Evolutionary conservation across 1,284 basidiomycete genomes (phyloP).

Genomic region (Cryptococcus sp.): DNA sequence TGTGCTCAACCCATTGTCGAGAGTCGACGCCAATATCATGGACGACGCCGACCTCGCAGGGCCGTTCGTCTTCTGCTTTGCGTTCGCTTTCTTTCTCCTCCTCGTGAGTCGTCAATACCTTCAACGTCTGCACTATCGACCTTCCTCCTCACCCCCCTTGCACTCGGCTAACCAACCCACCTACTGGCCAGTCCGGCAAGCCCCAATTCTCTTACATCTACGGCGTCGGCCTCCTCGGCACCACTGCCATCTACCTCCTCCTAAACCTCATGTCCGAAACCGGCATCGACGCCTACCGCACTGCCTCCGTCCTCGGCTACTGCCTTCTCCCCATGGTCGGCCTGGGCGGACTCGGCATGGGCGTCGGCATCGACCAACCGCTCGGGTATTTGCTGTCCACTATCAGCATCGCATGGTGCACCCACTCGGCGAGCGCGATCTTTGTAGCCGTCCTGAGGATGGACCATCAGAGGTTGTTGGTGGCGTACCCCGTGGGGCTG

Average conservation of each 20-base stretch:
- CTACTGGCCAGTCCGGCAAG: conserved; percentile 77
- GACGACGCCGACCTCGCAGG: conserved; percentile 98
- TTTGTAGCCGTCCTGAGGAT: conserved; percentile 90
- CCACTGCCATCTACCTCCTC: conserved; percentile 88
- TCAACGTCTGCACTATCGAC: too few relatives aligned
- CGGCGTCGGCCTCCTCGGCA: conserved; percentile 91
- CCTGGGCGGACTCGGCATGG: conserved; percentile 84
- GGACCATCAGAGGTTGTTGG: conserved; percentile 86
- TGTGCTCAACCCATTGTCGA: conserved; percentile 86
- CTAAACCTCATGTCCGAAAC: conserved; percentile 96
- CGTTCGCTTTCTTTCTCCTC: conserved; percentile 86
- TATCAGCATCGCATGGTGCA: conserved; percentile 88
- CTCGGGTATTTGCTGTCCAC: conserved; percentile 78
- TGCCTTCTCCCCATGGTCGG: conserved; percentile 96
- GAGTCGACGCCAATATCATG: conserved; percentile 93
- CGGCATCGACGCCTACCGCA: conserved; percentile 93
- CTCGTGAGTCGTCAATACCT: conserved; percentile 59
- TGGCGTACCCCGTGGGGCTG: conserved; percentile 88
- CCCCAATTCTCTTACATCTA: conserved; percentile 99
- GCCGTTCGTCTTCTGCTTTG: conserved; percentile 86
- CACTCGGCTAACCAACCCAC: not conserved
- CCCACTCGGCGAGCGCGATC: conserved; percentile 87
- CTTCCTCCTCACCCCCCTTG: not conserved
- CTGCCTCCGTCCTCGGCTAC: conserved; percentile 93
- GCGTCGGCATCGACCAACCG: conserved; percentile 75